These are phyloP conservation scores for Neonothopanus nambi DNA, from an alignment of 1,284 basidiomycete genomes.

Conservation along the genomic window DNA sequence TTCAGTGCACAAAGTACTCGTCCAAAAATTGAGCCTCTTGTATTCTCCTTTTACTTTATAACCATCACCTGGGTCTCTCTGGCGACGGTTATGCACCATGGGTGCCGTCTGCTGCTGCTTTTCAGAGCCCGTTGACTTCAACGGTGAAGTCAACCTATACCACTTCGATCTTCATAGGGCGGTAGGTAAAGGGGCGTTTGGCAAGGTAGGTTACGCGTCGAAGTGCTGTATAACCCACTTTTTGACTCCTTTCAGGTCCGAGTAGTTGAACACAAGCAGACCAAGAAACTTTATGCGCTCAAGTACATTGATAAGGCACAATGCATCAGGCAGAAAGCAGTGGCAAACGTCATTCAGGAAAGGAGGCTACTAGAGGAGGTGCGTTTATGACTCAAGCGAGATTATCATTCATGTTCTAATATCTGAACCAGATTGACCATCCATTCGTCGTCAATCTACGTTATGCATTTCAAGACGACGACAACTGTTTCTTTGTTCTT, in stretches of 20 bases:
- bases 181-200: slow-evolving; percentile 97
- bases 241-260: slow-evolving; percentile 53
- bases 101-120: slow-evolving; percentile 35
- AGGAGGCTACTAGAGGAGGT: slow-evolving; percentile 88
- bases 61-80: background rate
- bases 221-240: background rate
- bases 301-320: slow-evolving; percentile 97
- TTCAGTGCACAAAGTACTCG: too few relatives aligned
- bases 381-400: slow-evolving; percentile 22
- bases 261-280: slow-evolving; percentile 94
- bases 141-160: slow-evolving; percentile 91
- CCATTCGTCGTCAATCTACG: slow-evolving; percentile 93
- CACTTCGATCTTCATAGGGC: slow-evolving; percentile 94
- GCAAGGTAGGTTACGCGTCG: slow-evolving; percentile 66
- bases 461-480: slow-evolving; percentile 97
- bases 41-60: slow-evolving; percentile 1
- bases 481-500: slow-evolving; percentile 96
- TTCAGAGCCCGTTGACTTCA: slow-evolving; percentile 88
- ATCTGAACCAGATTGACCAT: slow-evolving; percentile 78
- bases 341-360: slow-evolving; percentile 95
- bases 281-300: slow-evolving; percentile 91
- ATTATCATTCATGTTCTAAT: background rate
- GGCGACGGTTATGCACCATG: slow-evolving; percentile 14
- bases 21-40: slow-evolving; percentile 5
- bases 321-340: slow-evolving; percentile 90